Evolutionary conservation across 2,329 filamentous ascomycete species (phyloP).

Genomic region (Fusarium aywerte): DNA sequence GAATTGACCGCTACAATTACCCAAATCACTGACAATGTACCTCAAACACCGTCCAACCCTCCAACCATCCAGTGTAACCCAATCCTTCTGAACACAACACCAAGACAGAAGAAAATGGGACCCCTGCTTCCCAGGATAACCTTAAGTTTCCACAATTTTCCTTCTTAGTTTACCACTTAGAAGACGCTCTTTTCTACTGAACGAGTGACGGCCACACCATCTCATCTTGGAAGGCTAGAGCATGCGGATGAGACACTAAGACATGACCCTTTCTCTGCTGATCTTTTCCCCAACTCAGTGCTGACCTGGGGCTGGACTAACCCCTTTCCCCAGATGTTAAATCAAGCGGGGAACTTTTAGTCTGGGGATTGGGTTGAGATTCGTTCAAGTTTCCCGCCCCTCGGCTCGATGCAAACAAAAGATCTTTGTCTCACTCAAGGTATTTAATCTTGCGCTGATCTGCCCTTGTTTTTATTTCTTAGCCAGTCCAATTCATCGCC

Average conservation of each 20-base stretch:
- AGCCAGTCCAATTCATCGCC: background rate
- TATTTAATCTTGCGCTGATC: constrained; percentile 24
- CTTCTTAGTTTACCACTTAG: background rate
- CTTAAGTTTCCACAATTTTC: constrained; percentile 20
- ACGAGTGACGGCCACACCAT: background rate
- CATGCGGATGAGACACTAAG: constrained; percentile 12
- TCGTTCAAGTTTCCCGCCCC: background rate
- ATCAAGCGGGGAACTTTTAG: background rate
- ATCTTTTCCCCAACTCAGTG: constrained; percentile 22
- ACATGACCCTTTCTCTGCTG: background rate
- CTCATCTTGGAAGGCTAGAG: background rate
- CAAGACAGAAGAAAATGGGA: background rate
- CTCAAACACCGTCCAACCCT: background rate
- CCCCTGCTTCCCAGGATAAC: constrained; percentile 16
- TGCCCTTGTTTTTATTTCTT: background rate
- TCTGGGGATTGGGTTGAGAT: background rate
- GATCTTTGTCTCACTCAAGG: background rate
- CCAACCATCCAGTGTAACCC: constrained; percentile 17
- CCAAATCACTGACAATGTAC: background rate
- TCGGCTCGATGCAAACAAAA: background rate
- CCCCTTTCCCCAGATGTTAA: constrained; percentile 6
- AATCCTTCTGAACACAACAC: background rate
- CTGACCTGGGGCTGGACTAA: background rate
- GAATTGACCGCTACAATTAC: background rate
- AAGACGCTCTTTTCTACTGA: background rate